Conservation (phyloP, 805 yeast species). For the Ogataea dorogensis region DNA sequence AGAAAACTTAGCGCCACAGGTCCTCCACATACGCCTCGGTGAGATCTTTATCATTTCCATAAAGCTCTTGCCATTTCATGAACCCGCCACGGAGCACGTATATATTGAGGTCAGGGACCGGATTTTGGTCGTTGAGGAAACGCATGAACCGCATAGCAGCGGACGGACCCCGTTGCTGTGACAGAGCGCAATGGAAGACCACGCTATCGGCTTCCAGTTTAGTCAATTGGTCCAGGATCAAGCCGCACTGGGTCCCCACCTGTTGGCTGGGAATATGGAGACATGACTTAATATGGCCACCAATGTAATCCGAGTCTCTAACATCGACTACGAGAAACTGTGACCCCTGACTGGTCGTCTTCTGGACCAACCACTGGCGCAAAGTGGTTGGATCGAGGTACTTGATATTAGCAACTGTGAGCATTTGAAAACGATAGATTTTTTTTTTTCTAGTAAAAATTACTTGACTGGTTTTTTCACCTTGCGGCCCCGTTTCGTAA, state of each 20-base stretch:
- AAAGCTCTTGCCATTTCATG: conserved; percentile 72
- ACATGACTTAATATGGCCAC: conserved; percentile 65
- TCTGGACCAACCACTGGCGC: conserved; percentile 43
- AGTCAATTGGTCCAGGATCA: conserved; percentile 37
- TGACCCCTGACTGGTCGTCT: conserved; percentile 39
- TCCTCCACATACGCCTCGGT: conserved; percentile 60
- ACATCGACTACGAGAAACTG: conserved; percentile 71
- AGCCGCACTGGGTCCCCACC: conserved; percentile 40
- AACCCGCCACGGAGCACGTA: conserved; percentile 86
- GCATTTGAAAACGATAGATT: conserved; percentile 3
- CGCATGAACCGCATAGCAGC: conserved; percentile 66
- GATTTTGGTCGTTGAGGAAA: conserved; percentile 36
- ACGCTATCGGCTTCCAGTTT: conserved; percentile 44
- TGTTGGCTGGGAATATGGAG: conserved; percentile 53
- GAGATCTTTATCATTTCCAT: conserved; percentile 62
- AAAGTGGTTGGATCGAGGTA: conserved; percentile 47
- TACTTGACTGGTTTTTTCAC: conserved; percentile 7
- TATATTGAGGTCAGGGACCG: conserved; percentile 36
- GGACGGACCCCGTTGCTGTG: conserved; percentile 91
- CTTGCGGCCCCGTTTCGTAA: conserved; percentile 10
- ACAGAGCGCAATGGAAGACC: conserved; percentile 87
- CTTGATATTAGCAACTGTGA: conserved; percentile 42
- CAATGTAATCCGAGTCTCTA: conserved; percentile 77
- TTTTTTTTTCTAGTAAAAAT: conserved; percentile 7
- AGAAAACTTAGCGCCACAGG: conserved; percentile 30